Evolutionary conservation across 768 basidiomycete genomes (phyloP).

Genomic region (Termitomyces sp.): DNA sequence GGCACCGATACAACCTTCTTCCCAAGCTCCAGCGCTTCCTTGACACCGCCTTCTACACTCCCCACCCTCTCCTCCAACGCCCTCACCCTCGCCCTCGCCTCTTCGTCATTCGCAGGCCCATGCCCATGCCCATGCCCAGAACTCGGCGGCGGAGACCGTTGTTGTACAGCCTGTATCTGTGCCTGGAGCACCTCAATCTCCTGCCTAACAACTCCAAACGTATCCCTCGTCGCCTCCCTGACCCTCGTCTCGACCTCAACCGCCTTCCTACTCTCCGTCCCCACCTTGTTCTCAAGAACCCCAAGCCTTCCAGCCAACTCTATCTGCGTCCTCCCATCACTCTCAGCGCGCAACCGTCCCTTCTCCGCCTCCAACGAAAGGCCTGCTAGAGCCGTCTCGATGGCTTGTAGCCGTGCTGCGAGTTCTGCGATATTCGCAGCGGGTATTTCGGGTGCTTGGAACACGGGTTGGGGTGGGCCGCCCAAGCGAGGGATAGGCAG

Average conservation of each 20-base stretch:
- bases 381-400: constrained; percentile 63
- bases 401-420: constrained; percentile 54
- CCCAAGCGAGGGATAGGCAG: constrained; percentile 32
- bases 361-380: constrained; percentile 57
- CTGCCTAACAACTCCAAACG: constrained; percentile 48
- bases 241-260: constrained; percentile 54
- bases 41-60: constrained; percentile 59
- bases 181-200: constrained; percentile 56
- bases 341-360: constrained; percentile 49
- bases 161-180: constrained; percentile 33
- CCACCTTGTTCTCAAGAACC: constrained; percentile 52
- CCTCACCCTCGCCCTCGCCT: constrained; percentile 52
- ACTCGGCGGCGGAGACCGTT: constrained; percentile 18
- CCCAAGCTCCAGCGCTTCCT: constrained; percentile 70
- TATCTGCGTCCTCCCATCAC: constrained; percentile 45
- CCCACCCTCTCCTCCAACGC: constrained; percentile 64
- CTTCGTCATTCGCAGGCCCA: constrained; percentile 45
- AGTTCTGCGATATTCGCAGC: constrained; percentile 68
- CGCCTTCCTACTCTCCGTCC: constrained; percentile 35
- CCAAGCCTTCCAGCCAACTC: constrained; percentile 57
- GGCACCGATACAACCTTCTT: constrained; percentile 42
- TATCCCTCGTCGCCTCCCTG: constrained; percentile 42
- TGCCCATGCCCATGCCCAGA: constrained; percentile 14
- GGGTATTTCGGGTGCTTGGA: constrained; percentile 55
- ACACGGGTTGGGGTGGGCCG: constrained; percentile 27